Evolutionary conservation across 495 filamentous ascomycete species (phyloP).

Genomic region (Recurvomyces mirabilis): DNA sequence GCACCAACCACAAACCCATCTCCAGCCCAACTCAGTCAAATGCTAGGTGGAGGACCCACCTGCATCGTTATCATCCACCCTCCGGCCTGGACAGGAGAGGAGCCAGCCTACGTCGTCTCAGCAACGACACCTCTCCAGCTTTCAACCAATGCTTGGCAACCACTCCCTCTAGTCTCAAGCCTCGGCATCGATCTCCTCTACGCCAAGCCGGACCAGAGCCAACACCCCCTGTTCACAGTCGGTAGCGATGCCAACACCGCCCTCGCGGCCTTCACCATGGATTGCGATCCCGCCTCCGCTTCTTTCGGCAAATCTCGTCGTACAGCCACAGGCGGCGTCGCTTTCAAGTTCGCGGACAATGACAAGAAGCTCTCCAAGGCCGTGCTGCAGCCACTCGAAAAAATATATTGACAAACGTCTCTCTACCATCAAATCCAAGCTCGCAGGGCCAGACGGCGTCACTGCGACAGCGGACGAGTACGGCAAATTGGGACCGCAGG

Average conservation of each 20-base stretch:
- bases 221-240: background rate
- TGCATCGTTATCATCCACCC: background rate
- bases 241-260: background rate
- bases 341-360: background rate
- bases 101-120: background rate
- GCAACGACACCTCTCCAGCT: background rate
- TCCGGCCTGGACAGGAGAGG: background rate
- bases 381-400: background rate
- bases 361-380: background rate
- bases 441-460: background rate
- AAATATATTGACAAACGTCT: background rate
- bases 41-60: background rate
- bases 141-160: background rate
- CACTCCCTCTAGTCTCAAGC: background rate
- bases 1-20: background rate
- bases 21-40: background rate
- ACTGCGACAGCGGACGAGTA: background rate
- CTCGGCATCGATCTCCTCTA: background rate
- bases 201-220: background rate
- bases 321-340: background rate
- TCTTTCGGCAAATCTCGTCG: background rate
- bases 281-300: background rate
- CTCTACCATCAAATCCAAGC: background rate
- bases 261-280: background rate
- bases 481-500: background rate